These are phyloP conservation scores for Lophium mytilinum DNA, from an alignment of 495 filamentous ascomycete species.

Conservation along the genomic window DNA sequence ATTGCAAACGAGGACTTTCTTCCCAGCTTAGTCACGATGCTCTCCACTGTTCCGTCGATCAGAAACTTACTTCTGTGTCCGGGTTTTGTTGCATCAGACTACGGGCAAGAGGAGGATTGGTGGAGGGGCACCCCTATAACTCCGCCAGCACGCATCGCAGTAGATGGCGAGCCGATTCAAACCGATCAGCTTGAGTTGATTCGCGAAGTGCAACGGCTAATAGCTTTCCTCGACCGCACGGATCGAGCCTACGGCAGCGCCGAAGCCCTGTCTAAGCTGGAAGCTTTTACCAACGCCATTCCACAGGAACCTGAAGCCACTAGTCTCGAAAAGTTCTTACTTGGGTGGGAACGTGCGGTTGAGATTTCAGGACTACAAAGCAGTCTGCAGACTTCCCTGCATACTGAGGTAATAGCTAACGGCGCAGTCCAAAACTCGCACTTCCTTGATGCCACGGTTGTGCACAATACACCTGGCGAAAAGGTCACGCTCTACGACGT, in stretches of 20 bases:
- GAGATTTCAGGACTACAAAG: not conserved
- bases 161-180: slow-evolving; percentile 40
- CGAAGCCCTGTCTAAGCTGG: slow-evolving; percentile 47
- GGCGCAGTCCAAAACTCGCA: slow-evolving; percentile 35
- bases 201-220: slow-evolving; percentile 64
- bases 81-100: slow-evolving; percentile 46
- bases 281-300: not conserved
- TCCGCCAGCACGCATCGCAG: slow-evolving; percentile 48
- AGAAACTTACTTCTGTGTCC: slow-evolving; percentile 63
- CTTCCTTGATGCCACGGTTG: slow-evolving; percentile 37
- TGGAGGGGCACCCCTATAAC: slow-evolving; percentile 69
- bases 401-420: slow-evolving; percentile 20
- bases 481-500: slow-evolving; percentile 59
- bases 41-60: slow-evolving; percentile 75
- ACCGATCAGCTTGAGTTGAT: slow-evolving; percentile 36
- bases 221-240: slow-evolving; percentile 77
- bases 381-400: not conserved
- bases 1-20: slow-evolving; percentile 51
- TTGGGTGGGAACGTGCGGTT: slow-evolving; percentile 10
- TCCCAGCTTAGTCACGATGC: slow-evolving; percentile 63
- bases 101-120: slow-evolving; percentile 68
- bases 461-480: slow-evolving; percentile 22
- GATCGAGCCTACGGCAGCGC: slow-evolving; percentile 73
- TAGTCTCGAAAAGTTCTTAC: slow-evolving; percentile 15
- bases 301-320: slow-evolving; percentile 5